Conservation (phyloP, 2,329 filamentous ascomycete genomes). For the Teratosphaeria nubilosa region DNA sequence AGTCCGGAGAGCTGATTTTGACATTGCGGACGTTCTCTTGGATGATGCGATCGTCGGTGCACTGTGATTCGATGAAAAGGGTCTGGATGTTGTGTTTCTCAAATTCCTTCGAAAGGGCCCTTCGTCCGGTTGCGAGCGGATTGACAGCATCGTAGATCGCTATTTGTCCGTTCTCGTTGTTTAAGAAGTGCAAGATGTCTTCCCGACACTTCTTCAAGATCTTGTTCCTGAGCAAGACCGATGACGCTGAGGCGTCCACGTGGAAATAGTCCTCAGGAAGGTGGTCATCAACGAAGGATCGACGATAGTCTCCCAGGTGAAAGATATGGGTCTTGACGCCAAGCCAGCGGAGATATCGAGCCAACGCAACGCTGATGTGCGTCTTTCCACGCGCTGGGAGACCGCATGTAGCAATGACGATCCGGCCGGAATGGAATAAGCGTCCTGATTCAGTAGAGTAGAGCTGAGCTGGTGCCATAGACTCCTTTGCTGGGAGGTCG, state of each 20-base stretch:
- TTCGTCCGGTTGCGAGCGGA: conserved; percentile 69
- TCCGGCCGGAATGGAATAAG: conserved; percentile 91
- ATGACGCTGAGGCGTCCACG: conserved; percentile 82
- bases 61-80: conserved; percentile 91
- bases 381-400: conserved; percentile 93
- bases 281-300: conserved; percentile 77
- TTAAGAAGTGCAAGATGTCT: conserved; percentile 92
- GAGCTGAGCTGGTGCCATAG: conserved; percentile 88
- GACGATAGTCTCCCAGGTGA: conserved; percentile 90
- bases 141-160: conserved; percentile 99
- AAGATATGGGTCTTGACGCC: conserved; percentile 98
- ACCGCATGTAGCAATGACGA: conserved; percentile 94
- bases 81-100: conserved; percentile 96
- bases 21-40: conserved; percentile 95
- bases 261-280: conserved; percentile 98
- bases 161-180: conserved; percentile 95
- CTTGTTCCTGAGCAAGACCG: conserved; percentile 89
- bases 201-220: conserved; percentile 96
- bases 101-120: conserved; percentile 86
- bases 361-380: conserved; percentile 92
- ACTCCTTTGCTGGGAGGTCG: conserved; percentile 71
- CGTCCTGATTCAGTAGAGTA: conserved; percentile 97
- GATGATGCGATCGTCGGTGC: conserved; percentile 85
- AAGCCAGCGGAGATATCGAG: conserved; percentile 90
- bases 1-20: conserved; percentile 97